Evolutionary conservation across 164 flowering plant genomes (phyloP).

Genomic region (Magnolia sinica): DNA sequence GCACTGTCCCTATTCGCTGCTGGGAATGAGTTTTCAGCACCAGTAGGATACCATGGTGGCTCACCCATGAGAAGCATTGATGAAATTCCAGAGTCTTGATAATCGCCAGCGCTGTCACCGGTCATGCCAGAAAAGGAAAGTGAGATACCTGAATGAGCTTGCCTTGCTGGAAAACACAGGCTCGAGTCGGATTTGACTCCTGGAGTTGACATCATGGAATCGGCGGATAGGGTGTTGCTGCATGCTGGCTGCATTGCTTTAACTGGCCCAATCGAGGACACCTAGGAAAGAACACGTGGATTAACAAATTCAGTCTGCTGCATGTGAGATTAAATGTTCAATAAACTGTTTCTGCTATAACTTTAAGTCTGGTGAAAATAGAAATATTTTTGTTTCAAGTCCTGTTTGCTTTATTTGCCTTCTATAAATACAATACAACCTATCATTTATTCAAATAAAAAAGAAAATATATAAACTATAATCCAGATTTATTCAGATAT

Average conservation of each 20-base stretch:
- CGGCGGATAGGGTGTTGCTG: slow-evolving; percentile 83
- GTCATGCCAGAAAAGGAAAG: slow-evolving; percentile 56
- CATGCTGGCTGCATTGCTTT: slow-evolving; percentile 62
- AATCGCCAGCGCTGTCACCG: slow-evolving; percentile 58
- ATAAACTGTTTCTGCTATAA: neutral
- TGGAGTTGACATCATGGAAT: slow-evolving; percentile 44
- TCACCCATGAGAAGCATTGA: slow-evolving; percentile 61
- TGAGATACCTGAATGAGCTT: slow-evolving; percentile 52
- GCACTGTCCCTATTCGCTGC: slow-evolving; percentile 61
- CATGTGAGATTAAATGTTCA: neutral
- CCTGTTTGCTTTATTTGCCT: neutral
- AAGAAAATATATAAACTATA: no score
- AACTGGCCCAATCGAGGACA: slow-evolving; percentile 35
- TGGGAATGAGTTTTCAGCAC: slow-evolving; percentile 41
- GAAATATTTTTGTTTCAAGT: neutral
- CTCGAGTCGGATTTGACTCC: slow-evolving; percentile 72
- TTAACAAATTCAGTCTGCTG: neutral
- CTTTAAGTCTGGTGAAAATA: neutral
- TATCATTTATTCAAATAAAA: no score
- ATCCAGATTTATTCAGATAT: no score
- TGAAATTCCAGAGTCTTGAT: slow-evolving; percentile 81
- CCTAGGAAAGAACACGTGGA: slow-evolving; percentile 34
- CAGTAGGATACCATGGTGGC: slow-evolving; percentile 64
- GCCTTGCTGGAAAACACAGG: slow-evolving; percentile 43
- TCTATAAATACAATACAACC: neutral